Evolutionary conservation across 2,329 filamentous ascomycete genomes (phyloP).

Genomic region (Fusarium denticulatum): DNA sequence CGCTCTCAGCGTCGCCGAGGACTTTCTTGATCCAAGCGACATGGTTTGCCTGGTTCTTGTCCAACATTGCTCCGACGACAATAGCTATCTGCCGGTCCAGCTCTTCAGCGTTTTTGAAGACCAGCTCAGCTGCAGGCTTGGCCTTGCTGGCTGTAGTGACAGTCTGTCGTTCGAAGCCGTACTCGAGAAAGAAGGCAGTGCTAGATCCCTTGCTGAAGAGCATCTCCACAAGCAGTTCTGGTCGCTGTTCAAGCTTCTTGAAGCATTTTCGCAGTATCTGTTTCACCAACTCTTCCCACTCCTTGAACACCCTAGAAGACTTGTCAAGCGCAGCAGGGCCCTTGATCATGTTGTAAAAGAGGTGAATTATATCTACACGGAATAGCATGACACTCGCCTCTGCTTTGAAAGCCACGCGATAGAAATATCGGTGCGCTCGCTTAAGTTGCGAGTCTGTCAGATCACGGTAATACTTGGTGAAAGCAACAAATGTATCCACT

Average conservation of each 20-base stretch:
- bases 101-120: conserved; percentile 78
- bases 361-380: conserved; percentile 86
- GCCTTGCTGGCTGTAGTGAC: conserved; percentile 68
- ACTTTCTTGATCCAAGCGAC: conserved; percentile 85
- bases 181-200: conserved; percentile 88
- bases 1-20: conserved; percentile 72
- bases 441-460: conserved; percentile 84
- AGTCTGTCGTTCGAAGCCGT: conserved; percentile 87
- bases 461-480: conserved; percentile 83
- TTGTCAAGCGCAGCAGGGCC: conserved; percentile 81
- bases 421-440: conserved; percentile 91
- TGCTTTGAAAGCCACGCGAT: conserved; percentile 93
- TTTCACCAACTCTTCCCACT: conserved; percentile 90
- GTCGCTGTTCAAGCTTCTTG: conserved; percentile 85
- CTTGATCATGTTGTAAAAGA: conserved; percentile 92
- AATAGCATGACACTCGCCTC: conserved; percentile 90
- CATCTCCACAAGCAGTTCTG: conserved; percentile 88
- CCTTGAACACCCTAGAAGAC: conserved; percentile 74
- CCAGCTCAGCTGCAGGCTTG: conserved; percentile 80
- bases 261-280: conserved; percentile 85
- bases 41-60: conserved; percentile 79
- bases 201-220: conserved; percentile 91
- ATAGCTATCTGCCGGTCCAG: conserved; percentile 79
- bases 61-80: conserved; percentile 80
- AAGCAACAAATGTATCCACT: conserved; percentile 87